Evolutionary conservation across 129 eudicot genomes (phyloP).

Genomic region (Sambucus nigra): DNA sequence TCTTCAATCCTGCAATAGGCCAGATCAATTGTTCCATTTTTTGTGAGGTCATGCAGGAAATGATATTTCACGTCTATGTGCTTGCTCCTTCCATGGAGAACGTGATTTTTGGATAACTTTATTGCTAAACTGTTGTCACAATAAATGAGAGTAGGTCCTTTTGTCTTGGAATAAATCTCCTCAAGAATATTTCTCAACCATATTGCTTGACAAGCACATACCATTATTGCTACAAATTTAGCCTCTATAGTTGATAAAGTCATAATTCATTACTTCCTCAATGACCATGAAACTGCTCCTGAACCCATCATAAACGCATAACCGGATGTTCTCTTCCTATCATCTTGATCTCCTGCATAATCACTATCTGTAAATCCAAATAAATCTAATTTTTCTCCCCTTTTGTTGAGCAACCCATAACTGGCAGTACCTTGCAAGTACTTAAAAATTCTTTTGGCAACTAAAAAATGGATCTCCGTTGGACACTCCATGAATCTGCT

Average conservation of each 20-base stretch:
- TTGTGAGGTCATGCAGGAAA: neutral
- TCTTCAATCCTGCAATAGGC: neutral
- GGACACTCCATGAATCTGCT: no score
- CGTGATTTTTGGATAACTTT: neutral
- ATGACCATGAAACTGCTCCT: neutral
- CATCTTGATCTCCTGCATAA: no score
- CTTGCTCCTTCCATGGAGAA: neutral
- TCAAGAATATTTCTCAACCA: neutral
- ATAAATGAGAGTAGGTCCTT: neutral
- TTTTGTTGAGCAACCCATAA: no score
- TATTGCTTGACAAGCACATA: neutral
- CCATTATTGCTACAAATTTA: no score
- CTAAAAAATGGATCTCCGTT: no score
- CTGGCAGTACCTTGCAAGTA: no score
- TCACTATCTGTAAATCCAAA: no score
- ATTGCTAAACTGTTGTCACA: conserved; percentile 5
- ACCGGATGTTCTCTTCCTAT: no score
- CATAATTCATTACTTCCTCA: neutral
- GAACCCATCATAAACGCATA: no score
- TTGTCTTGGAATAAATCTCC: neutral
- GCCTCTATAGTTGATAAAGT: no score
- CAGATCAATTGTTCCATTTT: neutral
- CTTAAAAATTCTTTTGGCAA: no score
- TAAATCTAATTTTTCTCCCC: no score
- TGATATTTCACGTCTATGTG: neutral